phyloP scores from a whole-genome alignment of 495 filamentous ascomycete genomes.

The Neurospora sp. region DNA sequence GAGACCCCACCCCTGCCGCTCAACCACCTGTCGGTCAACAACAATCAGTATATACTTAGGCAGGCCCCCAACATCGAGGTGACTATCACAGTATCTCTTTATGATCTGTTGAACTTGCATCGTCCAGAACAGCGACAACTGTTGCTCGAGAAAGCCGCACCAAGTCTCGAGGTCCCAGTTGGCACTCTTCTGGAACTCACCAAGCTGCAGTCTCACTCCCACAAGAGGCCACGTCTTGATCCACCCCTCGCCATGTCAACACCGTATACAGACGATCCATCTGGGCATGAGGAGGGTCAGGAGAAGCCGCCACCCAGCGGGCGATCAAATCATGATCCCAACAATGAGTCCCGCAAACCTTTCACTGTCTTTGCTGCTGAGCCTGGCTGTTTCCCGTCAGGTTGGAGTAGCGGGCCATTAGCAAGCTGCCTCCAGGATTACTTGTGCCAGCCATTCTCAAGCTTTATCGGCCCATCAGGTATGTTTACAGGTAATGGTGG shows the following conservation, averaged over 20 bases:
- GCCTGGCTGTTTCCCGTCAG: slow-evolving; percentile 13
- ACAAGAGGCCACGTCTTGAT: slow-evolving; percentile 29
- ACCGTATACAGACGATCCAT: slow-evolving; percentile 9
- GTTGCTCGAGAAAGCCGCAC: slow-evolving; percentile 28
- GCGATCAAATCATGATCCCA: slow-evolving; percentile 15
- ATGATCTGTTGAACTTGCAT: slow-evolving; percentile 18
- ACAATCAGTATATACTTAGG: slow-evolving; percentile 29
- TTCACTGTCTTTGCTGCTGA: slow-evolving; percentile 11
- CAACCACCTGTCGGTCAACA: slow-evolving; percentile 14
- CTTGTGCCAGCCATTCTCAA: slow-evolving; percentile 31
- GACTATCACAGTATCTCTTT: slow-evolving; percentile 17
- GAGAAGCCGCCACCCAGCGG: slow-evolving; percentile 29
- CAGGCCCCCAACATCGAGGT: slow-evolving; percentile 21
- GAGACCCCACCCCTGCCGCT: slow-evolving; percentile 20
- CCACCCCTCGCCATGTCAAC: slow-evolving; percentile 21
- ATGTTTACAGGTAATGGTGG: slow-evolving; percentile 2
- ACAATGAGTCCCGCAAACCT: slow-evolving; percentile 10
- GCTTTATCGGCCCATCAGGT: slow-evolving; percentile 27
- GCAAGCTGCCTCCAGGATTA: slow-evolving; percentile 30
- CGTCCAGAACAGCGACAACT: slow-evolving; percentile 23
- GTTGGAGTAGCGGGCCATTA: slow-evolving; percentile 24
- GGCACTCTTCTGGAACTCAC: slow-evolving; percentile 9
- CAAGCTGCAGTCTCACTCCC: slow-evolving; percentile 10
- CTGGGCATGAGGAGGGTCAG: slow-evolving; percentile 14
- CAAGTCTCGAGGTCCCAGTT: slow-evolving; percentile 10